Conservation (phyloP, 78 protist genomes). For the Dictyostelium purpureum region DNA sequence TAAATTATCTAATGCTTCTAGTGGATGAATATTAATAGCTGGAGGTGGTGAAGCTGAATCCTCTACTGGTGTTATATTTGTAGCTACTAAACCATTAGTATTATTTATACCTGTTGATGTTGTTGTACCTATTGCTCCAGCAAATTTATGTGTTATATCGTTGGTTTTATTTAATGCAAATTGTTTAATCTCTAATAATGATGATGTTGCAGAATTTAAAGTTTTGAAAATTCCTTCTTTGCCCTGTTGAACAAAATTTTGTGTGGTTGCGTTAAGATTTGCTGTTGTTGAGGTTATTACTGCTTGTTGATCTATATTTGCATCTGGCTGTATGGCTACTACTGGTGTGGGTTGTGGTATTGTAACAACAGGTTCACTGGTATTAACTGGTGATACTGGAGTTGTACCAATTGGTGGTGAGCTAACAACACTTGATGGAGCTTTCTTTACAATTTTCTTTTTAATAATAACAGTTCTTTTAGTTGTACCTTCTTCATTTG, state of each 20-base stretch:
- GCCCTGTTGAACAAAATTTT: constrained; percentile 2
- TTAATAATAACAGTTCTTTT: constrained; percentile 61
- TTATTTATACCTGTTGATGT: not conserved
- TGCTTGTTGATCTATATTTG: not conserved
- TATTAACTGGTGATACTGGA: not conserved
- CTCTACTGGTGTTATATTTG: not conserved
- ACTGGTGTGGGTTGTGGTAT: not conserved
- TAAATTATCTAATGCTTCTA: constrained; percentile 42
- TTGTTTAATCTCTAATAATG: constrained; percentile 24
- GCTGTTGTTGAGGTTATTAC: not conserved
- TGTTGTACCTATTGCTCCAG: constrained; percentile 33
- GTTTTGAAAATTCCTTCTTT: constrained; percentile 38
- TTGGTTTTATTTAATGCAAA: constrained; percentile 44
- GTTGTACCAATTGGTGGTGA: not conserved
- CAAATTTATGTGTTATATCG: constrained; percentile 50
- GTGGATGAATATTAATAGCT: too few relatives aligned
- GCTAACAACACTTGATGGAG: not conserved
- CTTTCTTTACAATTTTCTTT: constrained; percentile 37
- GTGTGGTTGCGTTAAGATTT: not conserved
- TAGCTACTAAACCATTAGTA: not conserved
- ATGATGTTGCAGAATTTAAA: constrained; percentile 27
- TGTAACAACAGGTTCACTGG: not conserved
- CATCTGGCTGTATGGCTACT: not conserved
- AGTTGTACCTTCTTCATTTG: not conserved
- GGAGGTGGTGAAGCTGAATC: not conserved